Conservation (phyloP, 1,284 basidiomycete species). For the Cutaneotrichosporon cavernicola region DNA sequence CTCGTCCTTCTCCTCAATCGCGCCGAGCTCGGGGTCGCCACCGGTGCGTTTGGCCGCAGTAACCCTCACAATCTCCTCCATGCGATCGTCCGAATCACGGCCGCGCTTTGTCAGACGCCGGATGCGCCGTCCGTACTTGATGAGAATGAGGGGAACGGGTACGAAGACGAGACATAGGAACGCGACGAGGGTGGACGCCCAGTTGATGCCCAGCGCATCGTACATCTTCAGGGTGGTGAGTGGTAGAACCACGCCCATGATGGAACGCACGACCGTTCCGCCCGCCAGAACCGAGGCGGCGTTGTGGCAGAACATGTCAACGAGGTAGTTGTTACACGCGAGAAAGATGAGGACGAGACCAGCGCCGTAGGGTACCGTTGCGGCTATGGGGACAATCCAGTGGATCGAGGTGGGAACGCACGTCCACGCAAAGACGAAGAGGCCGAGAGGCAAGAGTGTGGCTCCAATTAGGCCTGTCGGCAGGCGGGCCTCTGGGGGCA, state of each 20-base stretch:
- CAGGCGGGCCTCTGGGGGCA: slow-evolving; percentile 57
- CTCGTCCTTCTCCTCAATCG: background rate
- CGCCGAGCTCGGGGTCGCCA: slow-evolving; percentile 1
- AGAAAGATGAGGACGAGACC: slow-evolving; percentile 42
- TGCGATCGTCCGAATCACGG: slow-evolving; percentile 21
- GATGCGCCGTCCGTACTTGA: slow-evolving; percentile 29
- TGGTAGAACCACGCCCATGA: slow-evolving; percentile 61
- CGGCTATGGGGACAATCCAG: slow-evolving; percentile 63
- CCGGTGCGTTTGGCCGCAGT: background rate
- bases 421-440: slow-evolving; percentile 57
- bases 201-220: slow-evolving; percentile 59
- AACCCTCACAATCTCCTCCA: background rate
- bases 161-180: slow-evolving; percentile 31
- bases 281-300: slow-evolving; percentile 64
- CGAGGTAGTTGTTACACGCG: slow-evolving; percentile 53
- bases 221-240: slow-evolving; percentile 62
- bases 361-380: slow-evolving; percentile 60
- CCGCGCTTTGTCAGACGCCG: slow-evolving; percentile 32
- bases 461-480: slow-evolving; percentile 62
- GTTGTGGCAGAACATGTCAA: slow-evolving; percentile 43
- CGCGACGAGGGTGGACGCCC: slow-evolving; percentile 54
- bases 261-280: slow-evolving; percentile 65
- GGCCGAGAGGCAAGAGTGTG: slow-evolving; percentile 56
- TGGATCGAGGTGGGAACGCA: slow-evolving; percentile 58
- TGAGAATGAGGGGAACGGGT: slow-evolving; percentile 28